Conservation (phyloP, 768 basidiomycete species). For the Kwoniella botswanensis region DNA sequence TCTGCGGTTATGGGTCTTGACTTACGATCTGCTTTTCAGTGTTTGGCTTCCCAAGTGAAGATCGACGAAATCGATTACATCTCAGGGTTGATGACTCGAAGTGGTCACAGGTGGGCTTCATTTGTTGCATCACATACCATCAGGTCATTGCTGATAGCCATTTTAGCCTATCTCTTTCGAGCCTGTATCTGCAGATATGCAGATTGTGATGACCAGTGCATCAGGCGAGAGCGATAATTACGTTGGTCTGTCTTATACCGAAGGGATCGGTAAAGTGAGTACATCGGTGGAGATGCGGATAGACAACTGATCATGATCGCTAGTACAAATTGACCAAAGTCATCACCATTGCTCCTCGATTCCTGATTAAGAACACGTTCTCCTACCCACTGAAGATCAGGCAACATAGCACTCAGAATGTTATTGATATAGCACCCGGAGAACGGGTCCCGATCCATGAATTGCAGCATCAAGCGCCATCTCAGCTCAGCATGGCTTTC, state of each 20-base stretch:
- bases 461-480: slow-evolving; percentile 67
- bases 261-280: slow-evolving; percentile 81
- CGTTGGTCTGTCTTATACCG: slow-evolving; percentile 86
- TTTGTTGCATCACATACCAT: neutral
- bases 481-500: slow-evolving; percentile 80
- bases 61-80: slow-evolving; percentile 79
- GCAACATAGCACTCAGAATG: slow-evolving; percentile 74
- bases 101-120: slow-evolving; percentile 73
- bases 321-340: slow-evolving; percentile 92
- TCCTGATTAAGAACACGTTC: slow-evolving; percentile 83
- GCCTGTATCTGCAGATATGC: slow-evolving; percentile 87
- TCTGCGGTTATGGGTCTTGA: neutral
- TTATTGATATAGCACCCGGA: slow-evolving; percentile 69
- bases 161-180: slow-evolving; percentile 77
- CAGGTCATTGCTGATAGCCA: neutral
- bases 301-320: neutral
- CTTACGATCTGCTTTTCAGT: slow-evolving; percentile 62
- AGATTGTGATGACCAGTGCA: slow-evolving; percentile 71
- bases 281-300: neutral
- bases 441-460: slow-evolving; percentile 72
- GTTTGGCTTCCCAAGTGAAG: slow-evolving; percentile 75
- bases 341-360: slow-evolving; percentile 87
- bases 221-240: slow-evolving; percentile 70
- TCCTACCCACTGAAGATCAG: slow-evolving; percentile 74
- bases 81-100: slow-evolving; percentile 78